Evolutionary conservation across 1,139 yeast genomes (phyloP), one percentile per base, ranked within the genome.

Genomic region (Taphrina pruni): DNA sequence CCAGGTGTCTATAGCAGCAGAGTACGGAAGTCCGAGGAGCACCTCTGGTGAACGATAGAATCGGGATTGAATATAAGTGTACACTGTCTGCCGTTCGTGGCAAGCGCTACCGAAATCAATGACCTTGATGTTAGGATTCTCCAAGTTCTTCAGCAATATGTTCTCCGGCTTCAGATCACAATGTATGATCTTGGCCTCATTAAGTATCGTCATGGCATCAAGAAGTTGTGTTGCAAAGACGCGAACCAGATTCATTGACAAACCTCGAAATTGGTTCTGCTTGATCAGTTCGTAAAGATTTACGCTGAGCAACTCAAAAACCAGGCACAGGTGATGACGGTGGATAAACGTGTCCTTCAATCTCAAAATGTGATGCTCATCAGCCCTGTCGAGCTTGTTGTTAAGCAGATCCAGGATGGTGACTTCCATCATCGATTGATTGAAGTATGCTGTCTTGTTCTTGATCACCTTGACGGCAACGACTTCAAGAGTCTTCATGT

Each of bases 61-160:
- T 70, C 99, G 83, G 7, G 97, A 91, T 78, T 95, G 99, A 72
- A 95, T 92, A 77, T 95, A 95, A 0, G 98, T 90, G 79, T 92
- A 94, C 5, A 93, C 83, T 0, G 97, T 90, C 75, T 91, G 95
- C 65, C 92, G 82, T 71, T 94, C 96, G 75, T 90, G 94, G 77
- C 99, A 95, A 0, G 99, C 97, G 8, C 95, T 87, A 0, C 99
- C 99, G 80, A 95, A 95, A 79, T 95, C 99, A 75, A 95, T 93
- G 58, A 95, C 90, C 77, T 94, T 95, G 71, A 95, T 86, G 69
- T 88, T 90, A 2, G 98, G 97, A 72, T 87, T 86, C 77, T 92
- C 97, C 0, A 94, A 87, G 69, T 73, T 72, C 69, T 90, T 86
- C 52, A 95, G 81, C 65, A 95, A 80, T 61, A 95, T 90, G 78